Base-by-base conservation (phyloP, 495 filamentous ascomycete species). In the Chaetomium cochliodes region DNA sequence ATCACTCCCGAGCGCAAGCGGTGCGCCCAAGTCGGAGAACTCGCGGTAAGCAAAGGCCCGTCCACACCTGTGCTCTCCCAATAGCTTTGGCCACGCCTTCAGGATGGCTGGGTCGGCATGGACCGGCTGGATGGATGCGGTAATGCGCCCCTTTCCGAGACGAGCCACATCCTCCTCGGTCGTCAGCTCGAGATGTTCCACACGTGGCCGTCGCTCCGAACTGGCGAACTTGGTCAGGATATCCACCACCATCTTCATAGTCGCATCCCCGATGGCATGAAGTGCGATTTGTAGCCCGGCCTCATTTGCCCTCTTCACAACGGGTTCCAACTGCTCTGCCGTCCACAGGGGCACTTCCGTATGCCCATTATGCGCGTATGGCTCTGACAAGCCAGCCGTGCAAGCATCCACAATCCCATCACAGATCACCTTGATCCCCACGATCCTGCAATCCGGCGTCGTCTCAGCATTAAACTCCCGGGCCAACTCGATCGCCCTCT, bases 361-460 rank as follows among this genome's bases (percentile, higher is more conserved):
- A 42, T 77, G 69, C 6, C 67, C 69, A 61, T 82, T 80, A n/a
- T 78, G 77, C 15, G 78, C 70, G 69, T 90, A 90, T 6, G 87
- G 86, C 70, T 88, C 80, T 5, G 77, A 73, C 37, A 90, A 73
- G 5, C 82, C 85, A 0, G 87, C 87, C 5, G 87, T 90, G 71
- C 86, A 90, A 0, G 82, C 85, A 63, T 90, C 87, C 51, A 90
- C 78, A 11, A 88, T 84, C 1, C 87, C 87, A 61, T 90, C 87
- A 62, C 85, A 86, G 50, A 90, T 89, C 23, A 90, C 75, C 65
- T 90, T 90, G 67, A 89, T 83, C n/a, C 87, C 87, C 2, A 84
- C 80, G 18, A 90, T 74, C 33, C 84, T 76, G 56, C 86, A 85
- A 50, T 84, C 80, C 0, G 83, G 85, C 18, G 73, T 78, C 2